Conservation (phyloP, 1,284 basidiomycete genomes). For the Ganoderma boninense region DNA sequence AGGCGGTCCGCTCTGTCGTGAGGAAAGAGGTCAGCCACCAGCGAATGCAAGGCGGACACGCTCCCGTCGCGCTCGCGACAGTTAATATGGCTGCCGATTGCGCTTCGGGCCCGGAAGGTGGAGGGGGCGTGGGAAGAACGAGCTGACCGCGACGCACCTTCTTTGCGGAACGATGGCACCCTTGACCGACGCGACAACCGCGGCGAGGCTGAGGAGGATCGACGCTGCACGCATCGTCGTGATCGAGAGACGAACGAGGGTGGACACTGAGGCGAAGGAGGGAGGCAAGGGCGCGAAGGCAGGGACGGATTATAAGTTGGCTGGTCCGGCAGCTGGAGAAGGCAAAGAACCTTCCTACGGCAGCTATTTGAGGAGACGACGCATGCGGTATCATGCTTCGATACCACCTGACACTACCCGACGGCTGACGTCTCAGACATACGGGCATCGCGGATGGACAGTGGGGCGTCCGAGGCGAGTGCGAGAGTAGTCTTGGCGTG, state of each 20-base stretch:
- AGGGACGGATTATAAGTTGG: conserved; percentile 17
- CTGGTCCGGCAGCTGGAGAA: conserved; percentile 32
- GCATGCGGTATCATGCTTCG: conserved; percentile 23
- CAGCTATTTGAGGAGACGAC: conserved; percentile 28
- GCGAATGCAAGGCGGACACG: not conserved
- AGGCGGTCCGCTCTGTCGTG: conserved; percentile 37
- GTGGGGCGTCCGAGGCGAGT: not conserved
- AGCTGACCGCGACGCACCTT: conserved; percentile 16
- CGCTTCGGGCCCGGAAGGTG: not conserved
- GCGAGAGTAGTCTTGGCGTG: not conserved
- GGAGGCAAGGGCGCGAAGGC: conserved; percentile 2
- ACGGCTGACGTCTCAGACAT: conserved; percentile 3
- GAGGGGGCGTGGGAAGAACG: not conserved
- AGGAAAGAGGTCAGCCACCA: not conserved
- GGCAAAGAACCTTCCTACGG: conserved; percentile 16
- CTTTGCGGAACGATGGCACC: conserved; percentile 23
- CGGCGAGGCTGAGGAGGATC: conserved; percentile 20
- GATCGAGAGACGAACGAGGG: conserved; percentile 1
- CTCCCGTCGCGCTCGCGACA: conserved; percentile 2
- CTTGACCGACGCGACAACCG: conserved; percentile 22
- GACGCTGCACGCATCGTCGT: conserved; percentile 29
- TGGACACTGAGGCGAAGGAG: conserved; percentile 10
- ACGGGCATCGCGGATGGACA: not conserved
- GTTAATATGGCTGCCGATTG: not conserved
- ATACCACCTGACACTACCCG: conserved; percentile 21